Percentiles rank a stretch among this genome's conserved stretches.
Evolutionary conservation across 2,329 filamentous ascomycete species (phyloP).

Genomic region (Pyrenochaeta sp.): DNA sequence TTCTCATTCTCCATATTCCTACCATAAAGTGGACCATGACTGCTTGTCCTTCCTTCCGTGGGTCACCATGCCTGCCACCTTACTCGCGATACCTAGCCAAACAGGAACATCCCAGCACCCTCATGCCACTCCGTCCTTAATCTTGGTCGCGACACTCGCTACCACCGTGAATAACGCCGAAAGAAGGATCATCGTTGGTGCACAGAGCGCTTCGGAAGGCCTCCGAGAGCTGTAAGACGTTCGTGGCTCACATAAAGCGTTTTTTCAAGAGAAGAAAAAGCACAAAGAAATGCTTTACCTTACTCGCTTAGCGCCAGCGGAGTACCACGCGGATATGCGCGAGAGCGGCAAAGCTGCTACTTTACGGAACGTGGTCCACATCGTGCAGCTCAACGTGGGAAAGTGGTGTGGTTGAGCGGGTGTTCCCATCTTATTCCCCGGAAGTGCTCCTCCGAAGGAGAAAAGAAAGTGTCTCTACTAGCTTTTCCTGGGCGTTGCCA

Average conservation of each 20-base stretch:
- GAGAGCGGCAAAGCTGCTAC: not conserved
- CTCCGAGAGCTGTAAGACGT: not conserved
- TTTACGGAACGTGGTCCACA: not conserved
- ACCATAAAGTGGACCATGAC: no score
- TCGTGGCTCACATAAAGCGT: not conserved
- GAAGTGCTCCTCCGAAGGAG: no score
- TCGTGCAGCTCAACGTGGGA: not conserved
- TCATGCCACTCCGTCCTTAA: not conserved
- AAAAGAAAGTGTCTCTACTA: no score
- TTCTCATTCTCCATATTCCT: no score
- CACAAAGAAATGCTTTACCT: not conserved
- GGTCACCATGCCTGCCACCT: not conserved
- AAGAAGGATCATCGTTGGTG: not conserved
- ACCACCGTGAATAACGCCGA: not conserved
- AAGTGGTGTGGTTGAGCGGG: not conserved
- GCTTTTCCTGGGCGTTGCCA: no score
- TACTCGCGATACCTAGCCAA: not conserved
- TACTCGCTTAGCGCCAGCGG: not conserved
- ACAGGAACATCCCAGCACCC: not conserved
- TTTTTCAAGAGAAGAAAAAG: not conserved
- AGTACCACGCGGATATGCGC: not conserved
- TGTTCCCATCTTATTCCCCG: not conserved
- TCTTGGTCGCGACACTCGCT: not conserved
- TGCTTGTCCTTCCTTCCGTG: not conserved
- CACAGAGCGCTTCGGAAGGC: not conserved